Evolutionary conservation across 1,139 yeast genomes (phyloP).

Genomic region (Taiozyma onychis): DNA sequence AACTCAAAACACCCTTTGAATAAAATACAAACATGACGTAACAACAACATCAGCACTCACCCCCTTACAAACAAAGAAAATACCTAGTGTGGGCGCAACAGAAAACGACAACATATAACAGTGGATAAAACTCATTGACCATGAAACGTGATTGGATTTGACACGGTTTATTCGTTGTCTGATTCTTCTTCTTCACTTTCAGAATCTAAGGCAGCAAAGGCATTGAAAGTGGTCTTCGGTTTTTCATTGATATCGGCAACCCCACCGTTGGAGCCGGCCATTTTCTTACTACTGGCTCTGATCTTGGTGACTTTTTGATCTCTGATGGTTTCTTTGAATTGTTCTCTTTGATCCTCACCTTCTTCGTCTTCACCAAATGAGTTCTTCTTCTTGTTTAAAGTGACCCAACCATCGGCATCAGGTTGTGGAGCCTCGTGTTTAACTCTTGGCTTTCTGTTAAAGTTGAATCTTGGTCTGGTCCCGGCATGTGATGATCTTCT

Average conservation of each 20-base stretch:
- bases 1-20: background rate
- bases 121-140: background rate
- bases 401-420: conserved; percentile 83
- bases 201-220: conserved; percentile 70
- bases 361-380: conserved; percentile 40
- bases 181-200: conserved; percentile 42
- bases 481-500: conserved; percentile 56
- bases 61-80: background rate
- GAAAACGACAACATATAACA: background rate
- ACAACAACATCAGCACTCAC: background rate
- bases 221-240: conserved; percentile 62
- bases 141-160: background rate
- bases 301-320: conserved; percentile 46
- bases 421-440: conserved; percentile 32
- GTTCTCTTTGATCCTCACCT: conserved; percentile 38
- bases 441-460: conserved; percentile 43
- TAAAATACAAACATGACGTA: background rate
- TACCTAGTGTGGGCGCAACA: background rate
- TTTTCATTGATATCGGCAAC: conserved; percentile 67
- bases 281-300: conserved; percentile 68
- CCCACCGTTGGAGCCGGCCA: conserved; percentile 68
- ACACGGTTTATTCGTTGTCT: conserved; percentile 2
- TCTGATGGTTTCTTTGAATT: conserved; percentile 41
- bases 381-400: conserved; percentile 47
- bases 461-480: conserved; percentile 49